Conservation (phyloP, 2,329 filamentous ascomycete genomes). For the Didymella lethalis region DNA sequence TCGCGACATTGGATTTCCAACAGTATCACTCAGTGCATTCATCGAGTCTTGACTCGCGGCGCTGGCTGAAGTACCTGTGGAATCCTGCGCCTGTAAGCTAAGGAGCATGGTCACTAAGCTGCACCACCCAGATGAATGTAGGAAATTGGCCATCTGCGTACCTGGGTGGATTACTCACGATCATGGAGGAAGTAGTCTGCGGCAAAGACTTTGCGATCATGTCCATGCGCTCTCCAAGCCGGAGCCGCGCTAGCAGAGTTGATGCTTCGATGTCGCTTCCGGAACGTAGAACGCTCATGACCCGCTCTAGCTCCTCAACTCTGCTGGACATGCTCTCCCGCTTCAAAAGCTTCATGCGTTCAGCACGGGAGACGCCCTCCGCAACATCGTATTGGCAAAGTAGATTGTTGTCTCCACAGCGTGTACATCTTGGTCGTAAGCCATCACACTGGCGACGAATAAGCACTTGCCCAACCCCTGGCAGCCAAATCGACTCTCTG, state of each 20-base stretch:
- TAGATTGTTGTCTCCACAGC: constrained; percentile 31
- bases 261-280: constrained; percentile 33
- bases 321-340: constrained; percentile 29
- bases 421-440: constrained; percentile 30
- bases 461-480: constrained; percentile 2
- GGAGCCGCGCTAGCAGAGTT: constrained; percentile 29
- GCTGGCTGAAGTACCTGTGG: constrained; percentile 24
- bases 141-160: constrained; percentile 21
- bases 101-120: constrained; percentile 22
- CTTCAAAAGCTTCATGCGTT: constrained; percentile 38
- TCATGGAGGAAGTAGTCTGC: constrained; percentile 14
- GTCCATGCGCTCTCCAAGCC: constrained; percentile 32
- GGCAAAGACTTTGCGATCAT: constrained; percentile 32
- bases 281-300: constrained; percentile 30
- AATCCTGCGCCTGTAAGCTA: constrained; percentile 33
- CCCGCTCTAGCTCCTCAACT: constrained; percentile 34
- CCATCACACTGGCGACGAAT: constrained; percentile 32
- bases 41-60: constrained; percentile 27
- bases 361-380: constrained; percentile 35
- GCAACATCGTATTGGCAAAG: constrained; percentile 37
- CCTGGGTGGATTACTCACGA: constrained; percentile 27
- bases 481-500: background rate
- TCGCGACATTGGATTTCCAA: constrained; percentile 8
- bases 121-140: constrained; percentile 11
- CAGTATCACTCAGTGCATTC: constrained; percentile 14